Conservation (phyloP, 179 eudicot species). For the Sideroxylon spinosum region DNA sequence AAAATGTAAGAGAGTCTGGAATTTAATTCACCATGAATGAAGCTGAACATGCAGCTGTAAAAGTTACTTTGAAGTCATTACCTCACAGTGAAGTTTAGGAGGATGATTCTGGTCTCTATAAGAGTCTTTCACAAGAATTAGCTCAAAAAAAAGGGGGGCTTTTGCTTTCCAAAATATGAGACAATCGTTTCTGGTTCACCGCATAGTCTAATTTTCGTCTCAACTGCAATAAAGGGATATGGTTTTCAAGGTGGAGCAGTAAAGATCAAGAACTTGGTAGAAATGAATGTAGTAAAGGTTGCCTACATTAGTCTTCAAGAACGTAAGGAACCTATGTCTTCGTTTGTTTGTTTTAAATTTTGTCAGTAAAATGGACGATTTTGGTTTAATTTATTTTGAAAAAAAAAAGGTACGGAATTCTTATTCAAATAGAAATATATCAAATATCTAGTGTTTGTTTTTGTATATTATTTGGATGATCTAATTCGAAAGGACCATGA, state of each 20-base stretch:
- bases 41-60: conserved; percentile 88
- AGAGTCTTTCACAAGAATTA: conserved; percentile 64
- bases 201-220: conserved; percentile 54
- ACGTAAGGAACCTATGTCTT: conserved; percentile 33
- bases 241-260: conserved; percentile 53
- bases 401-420: too few relatives aligned
- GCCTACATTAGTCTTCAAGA: conserved; percentile 53
- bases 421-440: too few relatives aligned
- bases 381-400: neutral
- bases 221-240: conserved; percentile 58
- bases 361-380: neutral
- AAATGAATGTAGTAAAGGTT: conserved; percentile 69
- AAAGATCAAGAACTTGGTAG: conserved; percentile 71
- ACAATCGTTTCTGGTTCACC: conserved; percentile 50
- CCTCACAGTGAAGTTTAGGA: conserved; percentile 38
- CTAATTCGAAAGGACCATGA: too few relatives aligned
- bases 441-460: too few relatives aligned
- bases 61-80: conserved; percentile 50
- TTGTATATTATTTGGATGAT: too few relatives aligned
- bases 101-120: conserved; percentile 57
- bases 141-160: conserved; percentile 51
- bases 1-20: conserved; percentile 43
- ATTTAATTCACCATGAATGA: conserved; percentile 56
- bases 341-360: too few relatives aligned
- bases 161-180: conserved; percentile 48